phyloP scores from a whole-genome alignment of 371 early-diverging fungal species.

The Chytridium lagenaria region DNA sequence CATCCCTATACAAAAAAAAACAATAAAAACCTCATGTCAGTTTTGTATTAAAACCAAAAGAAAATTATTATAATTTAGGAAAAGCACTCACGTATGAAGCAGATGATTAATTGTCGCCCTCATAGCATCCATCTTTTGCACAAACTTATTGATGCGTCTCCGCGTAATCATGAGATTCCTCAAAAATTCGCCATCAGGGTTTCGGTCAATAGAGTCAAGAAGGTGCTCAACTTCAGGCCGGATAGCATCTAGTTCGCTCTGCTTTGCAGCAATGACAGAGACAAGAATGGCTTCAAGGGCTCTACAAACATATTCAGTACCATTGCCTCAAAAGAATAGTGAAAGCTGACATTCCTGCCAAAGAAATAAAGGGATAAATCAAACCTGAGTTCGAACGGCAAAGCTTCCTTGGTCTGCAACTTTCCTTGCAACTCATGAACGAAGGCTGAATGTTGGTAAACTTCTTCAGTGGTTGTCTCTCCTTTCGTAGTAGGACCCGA shows the following conservation, averaged over 20 bases:
- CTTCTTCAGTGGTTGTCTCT: neutral
- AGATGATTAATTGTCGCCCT: conserved; percentile 79
- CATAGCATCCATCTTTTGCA: conserved; percentile 74
- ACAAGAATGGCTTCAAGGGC: conserved; percentile 85
- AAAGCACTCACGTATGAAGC: conserved; percentile 63
- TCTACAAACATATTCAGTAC: no score
- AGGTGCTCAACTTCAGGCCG: conserved; percentile 69
- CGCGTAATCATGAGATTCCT: conserved; percentile 77
- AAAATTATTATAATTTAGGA: neutral
- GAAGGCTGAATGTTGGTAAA: conserved; percentile 65
- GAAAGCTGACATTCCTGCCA: no score
- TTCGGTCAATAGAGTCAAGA: conserved; percentile 68
- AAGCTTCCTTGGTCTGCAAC: conserved; percentile 58
- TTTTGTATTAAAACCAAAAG: neutral
- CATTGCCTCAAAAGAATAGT: no score
- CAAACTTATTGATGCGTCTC: conserved; percentile 76
- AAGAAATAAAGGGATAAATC: neutral
- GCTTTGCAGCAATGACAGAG: conserved; percentile 70
- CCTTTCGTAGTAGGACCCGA: conserved; percentile 56
- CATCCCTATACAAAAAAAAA: conserved; percentile 57
- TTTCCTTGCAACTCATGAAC: conserved; percentile 82
- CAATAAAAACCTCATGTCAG: conserved; percentile 5
- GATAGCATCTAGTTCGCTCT: conserved; percentile 75
- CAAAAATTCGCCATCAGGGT: conserved; percentile 74
- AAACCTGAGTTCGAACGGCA: conserved; percentile 76